These are phyloP conservation scores for Syzygium grande DNA, from an alignment of 345 rosid species.

Conservation along the genomic window DNA sequence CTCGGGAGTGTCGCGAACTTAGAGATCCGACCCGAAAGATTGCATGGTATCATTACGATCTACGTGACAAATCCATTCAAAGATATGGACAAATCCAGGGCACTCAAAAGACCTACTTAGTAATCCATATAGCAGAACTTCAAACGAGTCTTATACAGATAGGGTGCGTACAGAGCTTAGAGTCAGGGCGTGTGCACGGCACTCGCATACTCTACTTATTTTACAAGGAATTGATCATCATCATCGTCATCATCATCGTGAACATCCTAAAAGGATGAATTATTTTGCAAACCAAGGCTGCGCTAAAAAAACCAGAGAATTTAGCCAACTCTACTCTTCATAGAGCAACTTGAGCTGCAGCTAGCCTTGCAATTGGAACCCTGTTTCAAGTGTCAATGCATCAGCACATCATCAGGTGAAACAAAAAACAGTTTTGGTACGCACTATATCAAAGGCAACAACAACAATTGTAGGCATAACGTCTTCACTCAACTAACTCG, in stretches of 20 bases:
- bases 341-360: constrained; percentile 73
- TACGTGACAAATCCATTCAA: not conserved
- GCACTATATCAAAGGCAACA: not conserved
- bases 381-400: constrained; percentile 12
- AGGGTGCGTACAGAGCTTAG: not conserved
- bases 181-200: not conserved
- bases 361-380: constrained; percentile 88
- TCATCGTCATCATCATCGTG: not conserved
- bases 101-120: not conserved
- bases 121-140: not conserved
- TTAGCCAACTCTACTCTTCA: constrained; percentile 12
- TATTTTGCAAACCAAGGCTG: not conserved
- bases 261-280: not conserved
- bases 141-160: not conserved
- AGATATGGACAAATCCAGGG: not conserved
- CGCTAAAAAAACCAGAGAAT: not conserved
- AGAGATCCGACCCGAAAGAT: too few species aligned
- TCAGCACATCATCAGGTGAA: not conserved
- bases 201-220: not conserved
- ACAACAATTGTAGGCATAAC: not conserved
- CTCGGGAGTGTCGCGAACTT: too few species aligned
- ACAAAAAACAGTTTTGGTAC: not conserved
- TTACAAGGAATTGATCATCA: not conserved
- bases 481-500: not conserved
- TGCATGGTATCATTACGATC: not conserved